These are phyloP conservation scores for Corrigiola litoralis DNA, from an alignment of 179 eudicot species.

Conservation along the genomic window DNA sequence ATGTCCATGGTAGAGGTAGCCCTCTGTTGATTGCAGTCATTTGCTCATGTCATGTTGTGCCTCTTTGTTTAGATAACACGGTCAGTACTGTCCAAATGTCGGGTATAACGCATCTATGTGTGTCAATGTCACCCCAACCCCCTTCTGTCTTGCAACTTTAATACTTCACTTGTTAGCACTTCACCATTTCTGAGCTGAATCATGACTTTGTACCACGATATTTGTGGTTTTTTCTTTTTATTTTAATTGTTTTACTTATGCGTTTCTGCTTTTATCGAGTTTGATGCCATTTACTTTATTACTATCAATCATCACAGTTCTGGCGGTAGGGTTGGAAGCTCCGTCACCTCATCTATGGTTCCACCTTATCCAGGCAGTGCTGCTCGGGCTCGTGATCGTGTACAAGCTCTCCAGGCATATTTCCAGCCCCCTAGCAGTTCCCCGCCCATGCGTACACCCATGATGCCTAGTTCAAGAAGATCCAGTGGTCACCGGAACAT, in stretches of 20 bases:
- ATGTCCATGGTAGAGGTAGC: no score
- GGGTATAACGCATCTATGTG: no score
- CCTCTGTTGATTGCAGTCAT: no score
- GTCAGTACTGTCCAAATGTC: no score
- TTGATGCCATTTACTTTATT: neutral
- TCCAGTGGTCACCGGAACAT: slow-evolving; percentile 46
- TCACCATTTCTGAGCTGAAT: no score
- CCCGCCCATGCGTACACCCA: slow-evolving; percentile 46
- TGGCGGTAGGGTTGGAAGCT: slow-evolving; percentile 61
- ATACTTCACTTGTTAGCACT: no score
- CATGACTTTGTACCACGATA: no score
- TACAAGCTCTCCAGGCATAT: slow-evolving; percentile 82
- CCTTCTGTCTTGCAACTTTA: no score
- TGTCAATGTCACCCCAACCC: no score
- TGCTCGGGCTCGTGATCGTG: slow-evolving; percentile 78
- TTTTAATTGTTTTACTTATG: neutral
- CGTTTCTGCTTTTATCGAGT: neutral
- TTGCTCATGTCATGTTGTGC: no score
- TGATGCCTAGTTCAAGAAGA: slow-evolving; percentile 47
- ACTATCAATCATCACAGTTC: slow-evolving; percentile 38
- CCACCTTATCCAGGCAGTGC: slow-evolving; percentile 83
- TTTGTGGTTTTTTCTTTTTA: no score
- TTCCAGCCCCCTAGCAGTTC: slow-evolving; percentile 64
- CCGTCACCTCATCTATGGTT: slow-evolving; percentile 56
- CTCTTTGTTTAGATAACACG: no score